Conservation (phyloP, 768 basidiomycete species). For the Asterophora parasitica region DNA sequence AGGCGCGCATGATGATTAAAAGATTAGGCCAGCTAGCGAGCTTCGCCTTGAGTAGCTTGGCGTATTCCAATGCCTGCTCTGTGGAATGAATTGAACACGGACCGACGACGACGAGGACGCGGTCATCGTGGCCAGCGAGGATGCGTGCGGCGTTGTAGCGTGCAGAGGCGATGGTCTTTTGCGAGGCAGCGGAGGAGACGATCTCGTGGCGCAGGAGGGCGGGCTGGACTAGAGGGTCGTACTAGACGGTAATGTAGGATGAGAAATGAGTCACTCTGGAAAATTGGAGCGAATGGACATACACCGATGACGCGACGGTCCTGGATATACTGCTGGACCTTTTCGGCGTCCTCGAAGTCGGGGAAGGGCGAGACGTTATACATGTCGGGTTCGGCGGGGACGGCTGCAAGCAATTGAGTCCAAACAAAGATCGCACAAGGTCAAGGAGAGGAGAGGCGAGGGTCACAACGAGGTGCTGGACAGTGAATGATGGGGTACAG, state of each 20-base stretch:
- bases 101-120: conserved; percentile 87
- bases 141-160: conserved; percentile 77
- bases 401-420: conserved; percentile 25
- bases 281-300: conserved; percentile 25
- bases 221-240: conserved; percentile 95
- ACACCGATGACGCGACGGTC: conserved; percentile 80
- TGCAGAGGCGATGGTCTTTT: conserved; percentile 72
- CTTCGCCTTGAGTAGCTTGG: conserved; percentile 63
- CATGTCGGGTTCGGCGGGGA: conserved; percentile 38
- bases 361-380: conserved; percentile 60
- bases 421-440: too few species aligned
- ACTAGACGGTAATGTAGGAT: conserved; percentile 39
- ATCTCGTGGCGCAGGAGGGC: conserved; percentile 88
- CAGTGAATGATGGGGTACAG: conserved; percentile 11
- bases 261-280: conserved; percentile 8
- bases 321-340: conserved; percentile 70
- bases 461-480: too few species aligned
- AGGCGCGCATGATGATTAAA: conserved; percentile 92
- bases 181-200: conserved; percentile 56
- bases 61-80: conserved; percentile 81
- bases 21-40: conserved; percentile 69
- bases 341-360: conserved; percentile 55
- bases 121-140: conserved; percentile 79
- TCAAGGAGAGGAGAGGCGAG: too few species aligned
- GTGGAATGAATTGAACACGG: conserved; percentile 94